Evolutionary conservation across 1,284 basidiomycete species (phyloP), one percentile per base, ranked within the genome.

Genomic region (Cryptococcus floricola): DNA sequence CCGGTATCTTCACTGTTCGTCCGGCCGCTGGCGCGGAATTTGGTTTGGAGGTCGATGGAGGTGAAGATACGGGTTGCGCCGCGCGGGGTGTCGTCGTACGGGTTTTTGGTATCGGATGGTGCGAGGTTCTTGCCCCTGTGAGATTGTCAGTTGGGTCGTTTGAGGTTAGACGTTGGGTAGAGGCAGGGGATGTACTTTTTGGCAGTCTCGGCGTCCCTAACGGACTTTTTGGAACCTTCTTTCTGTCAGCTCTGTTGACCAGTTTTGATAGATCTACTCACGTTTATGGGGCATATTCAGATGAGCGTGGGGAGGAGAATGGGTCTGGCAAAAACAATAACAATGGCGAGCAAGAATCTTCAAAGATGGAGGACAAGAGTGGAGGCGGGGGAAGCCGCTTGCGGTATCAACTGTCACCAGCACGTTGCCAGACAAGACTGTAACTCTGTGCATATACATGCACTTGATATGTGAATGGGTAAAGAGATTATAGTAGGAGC

Each of bases 271-370:
- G 12, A 7, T 16, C 10, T 18, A 62, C 71, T 59, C 45, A 74
- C 75, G 71, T 60, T 76, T 76, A 55, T 76, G 75, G 49, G 73
- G 73, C 75, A 75, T 77, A 3, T 46, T 60, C 23, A n/a, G 9
- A 6, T n/a, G 14, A 42, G 41, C n/a, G 16, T 42, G n/a, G 3
- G 10, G 10, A 34, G 31, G 31, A 10, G 31, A 10, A 34, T 10
- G 31, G 31, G 4, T 34, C 7, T 34, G 6, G 31, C 23, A 23
- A 23, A 23, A 23, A 34, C 31, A 34, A 34, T 34, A 34, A 10
- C 31, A 23, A 23, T 23, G 23, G 31, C 31, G 31, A 34, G 31
- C 31, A 34, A 34, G 31, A 34, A 34, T 34, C 14, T 16, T 16
- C n/a, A 42, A 10, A 23, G 19, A n/a, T 42, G 41, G 41, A 23